Conservation (phyloP, 129 eudicot species). For the Mikania micrantha region DNA sequence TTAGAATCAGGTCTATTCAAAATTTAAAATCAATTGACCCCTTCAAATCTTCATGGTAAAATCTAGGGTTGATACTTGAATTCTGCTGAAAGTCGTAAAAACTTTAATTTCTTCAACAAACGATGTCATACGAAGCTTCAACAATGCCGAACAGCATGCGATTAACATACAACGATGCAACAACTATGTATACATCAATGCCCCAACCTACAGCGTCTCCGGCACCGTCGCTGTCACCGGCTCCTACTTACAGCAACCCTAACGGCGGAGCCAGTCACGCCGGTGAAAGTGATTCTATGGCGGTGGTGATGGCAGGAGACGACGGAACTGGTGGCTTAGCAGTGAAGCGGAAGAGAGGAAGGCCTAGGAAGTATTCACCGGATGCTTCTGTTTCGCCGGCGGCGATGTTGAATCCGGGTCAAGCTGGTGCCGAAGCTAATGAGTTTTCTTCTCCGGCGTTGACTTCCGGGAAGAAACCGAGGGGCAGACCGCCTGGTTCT, state of each 20-base stretch:
- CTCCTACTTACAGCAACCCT: constrained; percentile 22
- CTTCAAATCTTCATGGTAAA: background rate
- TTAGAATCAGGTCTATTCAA: background rate
- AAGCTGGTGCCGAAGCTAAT: background rate
- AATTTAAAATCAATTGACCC: background rate
- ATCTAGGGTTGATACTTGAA: constrained; percentile 9
- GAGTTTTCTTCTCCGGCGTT: constrained; percentile 24
- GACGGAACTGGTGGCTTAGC: constrained; percentile 16
- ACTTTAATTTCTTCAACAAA: background rate
- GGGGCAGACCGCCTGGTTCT: constrained; percentile 59
- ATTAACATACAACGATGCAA: constrained; percentile 22
- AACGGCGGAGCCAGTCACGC: constrained; percentile 5
- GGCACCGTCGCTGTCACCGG: constrained; percentile 6
- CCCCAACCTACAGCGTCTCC: too few relatives aligned
- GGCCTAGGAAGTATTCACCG: constrained; percentile 41
- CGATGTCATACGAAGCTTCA: constrained; percentile 17
- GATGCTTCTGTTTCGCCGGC: constrained; percentile 26
- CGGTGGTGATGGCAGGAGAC: constrained; percentile 6
- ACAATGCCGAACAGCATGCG: constrained; percentile 27
- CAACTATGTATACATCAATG: constrained; percentile 28
- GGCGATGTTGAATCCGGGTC: background rate
- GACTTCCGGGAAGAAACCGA: constrained; percentile 29
- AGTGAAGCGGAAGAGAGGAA: constrained; percentile 37
- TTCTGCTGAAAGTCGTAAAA: background rate
- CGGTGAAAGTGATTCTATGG: constrained; percentile 7